Conservation (phyloP, 2,329 filamentous ascomycete species). For the Pezicula radicicola region DNA sequence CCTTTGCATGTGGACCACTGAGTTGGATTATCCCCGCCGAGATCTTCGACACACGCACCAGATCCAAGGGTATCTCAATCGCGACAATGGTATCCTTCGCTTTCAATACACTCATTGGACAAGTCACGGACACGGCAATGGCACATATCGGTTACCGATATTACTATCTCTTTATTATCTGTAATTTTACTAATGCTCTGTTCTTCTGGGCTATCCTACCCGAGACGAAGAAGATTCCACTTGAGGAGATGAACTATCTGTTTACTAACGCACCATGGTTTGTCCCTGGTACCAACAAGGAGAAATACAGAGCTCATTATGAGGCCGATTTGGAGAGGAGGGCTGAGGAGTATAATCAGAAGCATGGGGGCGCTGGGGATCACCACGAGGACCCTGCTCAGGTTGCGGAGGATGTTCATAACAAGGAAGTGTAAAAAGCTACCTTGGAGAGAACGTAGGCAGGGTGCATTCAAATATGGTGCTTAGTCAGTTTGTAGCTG, state of each 20-base stretch:
- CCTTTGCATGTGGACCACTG: slow-evolving; percentile 66
- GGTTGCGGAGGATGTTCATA: neutral
- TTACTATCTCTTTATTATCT: slow-evolving; percentile 59
- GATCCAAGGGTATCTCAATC: slow-evolving; percentile 71
- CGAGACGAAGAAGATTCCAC: slow-evolving; percentile 60
- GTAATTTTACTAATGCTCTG: slow-evolving; percentile 65
- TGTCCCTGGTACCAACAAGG: slow-evolving; percentile 48
- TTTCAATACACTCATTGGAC: slow-evolving; percentile 74
- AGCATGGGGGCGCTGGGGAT: neutral
- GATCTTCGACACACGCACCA: slow-evolving; percentile 74
- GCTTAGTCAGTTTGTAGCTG: too few species aligned
- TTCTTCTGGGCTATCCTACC: slow-evolving; percentile 68
- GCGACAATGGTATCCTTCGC: slow-evolving; percentile 72
- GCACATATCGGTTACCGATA: slow-evolving; percentile 43
- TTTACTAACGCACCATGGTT: slow-evolving; percentile 64
- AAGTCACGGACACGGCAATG: slow-evolving; percentile 58
- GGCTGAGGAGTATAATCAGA: neutral
- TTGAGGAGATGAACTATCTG: slow-evolving; percentile 67
- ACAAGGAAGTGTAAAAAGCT: neutral
- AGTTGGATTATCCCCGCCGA: slow-evolving; percentile 63
- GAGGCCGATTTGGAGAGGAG: slow-evolving; percentile 1
- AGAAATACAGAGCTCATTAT: neutral
- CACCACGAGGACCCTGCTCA: neutral
- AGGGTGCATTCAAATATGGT: too few species aligned
- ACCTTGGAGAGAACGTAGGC: neutral